Evolutionary conservation across 2,329 filamentous ascomycete genomes (phyloP).

Genomic region (Colletotrichum eleusines): DNA sequence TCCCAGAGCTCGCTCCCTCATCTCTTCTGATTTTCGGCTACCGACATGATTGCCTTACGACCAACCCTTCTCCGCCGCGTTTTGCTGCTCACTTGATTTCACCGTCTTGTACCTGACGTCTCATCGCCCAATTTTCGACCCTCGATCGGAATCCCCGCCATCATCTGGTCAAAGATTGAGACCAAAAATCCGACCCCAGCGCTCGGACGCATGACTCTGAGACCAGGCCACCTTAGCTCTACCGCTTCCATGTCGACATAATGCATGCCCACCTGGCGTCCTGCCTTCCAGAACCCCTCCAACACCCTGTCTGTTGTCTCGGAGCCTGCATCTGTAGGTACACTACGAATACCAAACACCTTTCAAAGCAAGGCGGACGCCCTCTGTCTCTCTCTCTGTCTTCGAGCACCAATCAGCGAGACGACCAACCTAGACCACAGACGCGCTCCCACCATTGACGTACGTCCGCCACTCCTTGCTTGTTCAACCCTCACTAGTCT

Average conservation of each 20-base stretch:
- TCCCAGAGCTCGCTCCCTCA: neutral
- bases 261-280: conserved; percentile 3
- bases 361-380: neutral
- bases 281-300: conserved; percentile 35
- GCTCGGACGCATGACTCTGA: conserved; percentile 31
- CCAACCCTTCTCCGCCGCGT: conserved; percentile 4
- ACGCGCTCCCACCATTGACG: conserved; percentile 2
- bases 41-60: neutral
- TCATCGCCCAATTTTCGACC: conserved; percentile 13
- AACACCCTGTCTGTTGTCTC: conserved; percentile 28
- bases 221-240: conserved; percentile 28
- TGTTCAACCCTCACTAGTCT: neutral
- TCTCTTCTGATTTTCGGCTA: neutral
- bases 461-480: neutral
- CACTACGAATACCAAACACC: neutral
- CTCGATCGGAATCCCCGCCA: conserved; percentile 15
- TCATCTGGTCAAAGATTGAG: conserved; percentile 26
- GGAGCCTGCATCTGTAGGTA: neutral
- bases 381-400: conserved; percentile 10
- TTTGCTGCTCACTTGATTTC: conserved; percentile 13
- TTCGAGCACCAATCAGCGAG: neutral
- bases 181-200: conserved; percentile 14
- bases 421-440: conserved; percentile 13
- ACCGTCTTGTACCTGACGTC: conserved; percentile 20
- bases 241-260: conserved; percentile 30